Percentiles rank a stretch among this genome's conserved stretches.
Conservation (phyloP, 306 rosid genomes). For the Neltuma alba region DNA sequence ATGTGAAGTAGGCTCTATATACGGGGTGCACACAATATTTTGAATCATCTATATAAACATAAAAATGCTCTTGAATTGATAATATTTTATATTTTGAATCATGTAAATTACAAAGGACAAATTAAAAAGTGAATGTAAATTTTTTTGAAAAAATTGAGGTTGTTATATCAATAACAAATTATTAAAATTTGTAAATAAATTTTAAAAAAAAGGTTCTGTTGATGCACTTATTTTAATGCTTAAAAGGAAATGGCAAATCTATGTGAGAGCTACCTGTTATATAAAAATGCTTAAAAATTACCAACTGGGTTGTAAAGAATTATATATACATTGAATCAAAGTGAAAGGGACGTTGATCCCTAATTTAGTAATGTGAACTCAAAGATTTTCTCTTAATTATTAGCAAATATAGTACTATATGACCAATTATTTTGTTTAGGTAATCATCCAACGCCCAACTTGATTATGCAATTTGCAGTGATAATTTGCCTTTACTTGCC, state of each 20-base stretch:
- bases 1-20: too few species aligned
- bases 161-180: neutral
- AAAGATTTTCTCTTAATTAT: neutral
- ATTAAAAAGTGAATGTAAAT: neutral
- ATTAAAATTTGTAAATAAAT: neutral
- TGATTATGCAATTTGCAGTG: slow-evolving; percentile 28
- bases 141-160: neutral
- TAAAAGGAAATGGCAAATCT: neutral
- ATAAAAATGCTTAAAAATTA: neutral
- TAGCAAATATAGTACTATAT: neutral
- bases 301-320: slow-evolving; percentile 18
- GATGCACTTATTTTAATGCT: neutral
- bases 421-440: neutral
- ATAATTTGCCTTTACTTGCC: slow-evolving; percentile 1
- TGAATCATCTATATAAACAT: too few species aligned
- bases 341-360: neutral
- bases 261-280: neutral
- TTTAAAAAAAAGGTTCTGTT: neutral
- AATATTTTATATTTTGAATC: neutral
- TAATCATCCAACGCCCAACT: slow-evolving; percentile 35
- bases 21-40: too few species aligned
- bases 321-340: slow-evolving; percentile 23
- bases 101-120: neutral
- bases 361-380: slow-evolving; percentile 4
- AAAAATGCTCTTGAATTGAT: neutral